Percentiles rank a stretch among this genome's conserved stretches.
phyloP scores from a whole-genome alignment of 1,139 yeast species.

The Petasospora fabianii region DNA sequence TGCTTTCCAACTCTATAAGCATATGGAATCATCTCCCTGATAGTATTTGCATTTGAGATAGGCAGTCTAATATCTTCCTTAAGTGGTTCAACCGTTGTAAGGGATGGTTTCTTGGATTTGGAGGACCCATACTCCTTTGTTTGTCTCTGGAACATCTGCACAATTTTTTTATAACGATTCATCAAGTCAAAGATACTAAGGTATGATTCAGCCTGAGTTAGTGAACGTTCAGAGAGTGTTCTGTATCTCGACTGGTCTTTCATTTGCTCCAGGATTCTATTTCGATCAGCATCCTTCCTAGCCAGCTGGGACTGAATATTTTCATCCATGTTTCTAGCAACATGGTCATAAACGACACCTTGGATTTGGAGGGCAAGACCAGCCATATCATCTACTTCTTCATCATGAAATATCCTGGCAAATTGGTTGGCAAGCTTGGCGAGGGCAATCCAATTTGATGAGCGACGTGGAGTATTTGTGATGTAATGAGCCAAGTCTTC shows the following conservation, averaged over 20 bases:
- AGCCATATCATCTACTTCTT: constrained; percentile 9
- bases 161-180: constrained; percentile 33
- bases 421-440: constrained; percentile 16
- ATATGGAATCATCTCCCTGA: constrained; percentile 14
- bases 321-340: constrained; percentile 14
- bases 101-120: constrained; percentile 20
- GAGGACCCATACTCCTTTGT: constrained; percentile 12
- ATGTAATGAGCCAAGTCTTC: constrained; percentile 19
- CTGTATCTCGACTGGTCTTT: constrained; percentile 12
- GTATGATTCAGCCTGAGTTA: constrained; percentile 12
- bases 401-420: constrained; percentile 6
- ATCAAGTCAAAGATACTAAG: constrained; percentile 17
- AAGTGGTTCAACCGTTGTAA: constrained; percentile 6
- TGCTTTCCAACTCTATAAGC: constrained; percentile 8
- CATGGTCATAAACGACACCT: constrained; percentile 19
- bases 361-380: constrained; percentile 21
- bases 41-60: constrained; percentile 5
- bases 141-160: constrained; percentile 31
- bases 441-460: constrained; percentile 22
- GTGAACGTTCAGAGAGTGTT: constrained; percentile 9
- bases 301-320: constrained; percentile 6
- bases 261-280: constrained; percentile 7
- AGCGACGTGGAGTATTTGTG: constrained; percentile 12
- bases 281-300: no score
- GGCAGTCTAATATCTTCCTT: constrained; percentile 16